Percentiles rank a stretch among this genome's conserved stretches.
phyloP scores from a whole-genome alignment of 306 rosid genomes.

The Urtica urens region DNA sequence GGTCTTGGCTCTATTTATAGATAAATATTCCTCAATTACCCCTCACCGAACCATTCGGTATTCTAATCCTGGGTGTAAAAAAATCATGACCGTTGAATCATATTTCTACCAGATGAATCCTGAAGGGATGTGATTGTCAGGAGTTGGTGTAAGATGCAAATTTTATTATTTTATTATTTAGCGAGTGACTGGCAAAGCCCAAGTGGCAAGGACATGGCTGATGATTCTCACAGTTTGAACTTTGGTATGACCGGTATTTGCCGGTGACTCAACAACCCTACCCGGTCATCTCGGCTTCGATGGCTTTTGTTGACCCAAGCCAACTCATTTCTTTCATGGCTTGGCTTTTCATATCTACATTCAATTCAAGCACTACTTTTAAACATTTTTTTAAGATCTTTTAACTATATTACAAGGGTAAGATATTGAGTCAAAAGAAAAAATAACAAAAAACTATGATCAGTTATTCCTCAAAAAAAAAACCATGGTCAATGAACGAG shows the following conservation, averaged over 20 bases:
- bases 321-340: too few species aligned
- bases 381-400: too few species aligned
- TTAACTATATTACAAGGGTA: too few species aligned
- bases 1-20: slow-evolving; percentile 27
- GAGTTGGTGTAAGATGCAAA: slow-evolving; percentile 32
- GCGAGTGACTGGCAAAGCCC: not conserved
- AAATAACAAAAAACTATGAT: not conserved
- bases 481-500: not conserved
- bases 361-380: not conserved
- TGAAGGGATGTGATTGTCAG: slow-evolving; percentile 15
- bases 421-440: too few species aligned
- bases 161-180: not conserved
- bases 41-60: slow-evolving; percentile 34
- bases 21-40: slow-evolving; percentile 10
- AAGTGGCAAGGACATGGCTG: not conserved
- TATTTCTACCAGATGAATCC: too few species aligned
- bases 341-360: not conserved
- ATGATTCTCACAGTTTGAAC: not conserved
- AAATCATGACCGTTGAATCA: slow-evolving; percentile 23
- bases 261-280: slow-evolving; percentile 43
- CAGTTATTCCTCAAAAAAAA: too few species aligned
- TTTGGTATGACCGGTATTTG: slow-evolving; percentile 18
- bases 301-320: slow-evolving; percentile 7
- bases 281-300: slow-evolving; percentile 22
- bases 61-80: not conserved